Evolutionary conservation across 345 rosid genomes (phyloP), one percentile per base, ranked within the genome.

Genomic region (Clausena lansium): DNA sequence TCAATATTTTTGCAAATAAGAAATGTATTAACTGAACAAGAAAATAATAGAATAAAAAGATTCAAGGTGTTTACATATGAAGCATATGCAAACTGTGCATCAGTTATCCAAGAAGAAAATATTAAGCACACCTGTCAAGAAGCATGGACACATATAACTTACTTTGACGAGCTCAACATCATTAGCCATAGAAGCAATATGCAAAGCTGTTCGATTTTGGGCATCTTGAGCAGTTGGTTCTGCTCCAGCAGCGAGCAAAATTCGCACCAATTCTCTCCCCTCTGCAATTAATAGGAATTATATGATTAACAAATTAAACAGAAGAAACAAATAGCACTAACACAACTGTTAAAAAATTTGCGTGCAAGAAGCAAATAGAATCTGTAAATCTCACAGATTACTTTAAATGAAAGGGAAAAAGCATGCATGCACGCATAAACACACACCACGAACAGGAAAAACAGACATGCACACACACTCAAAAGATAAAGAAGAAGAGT

Each of bases 211-310:
- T 84, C 92, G 91, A 79, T 94, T 89, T 84, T 89, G 92, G 70
- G 90, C 25, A 89, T 96, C 99, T 85, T 91, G 97, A 67, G 94
- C 91, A 71, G 91, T 90, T 74, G 93, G 92, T 85, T 92, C 94
- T 41, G 99, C 99, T 70, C 98, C 99, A 80, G 97, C 97, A 74
- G 89, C 90, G 76, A 96, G 95, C 88, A 96, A 81, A 79, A 91
- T 71, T 70, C 86, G 88, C 83, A 92, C 99, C 83, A 94, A 81
- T 76, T 94, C 89, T 85, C 98, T 94, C 55, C 99, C 97, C 88
- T 96, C 99, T 95, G 79, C 87, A 87, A 83, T 74, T 67, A 76
- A 81, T 76, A 80, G 27, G 64, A 50, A 61, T n/a, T n/a, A 30
- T 41, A 50, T 54, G 11, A 61, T 63, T 1, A 38, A 57, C 38